Base-by-base conservation (phyloP, 441 rosid genomes). In the Syzygium malaccense region DNA sequence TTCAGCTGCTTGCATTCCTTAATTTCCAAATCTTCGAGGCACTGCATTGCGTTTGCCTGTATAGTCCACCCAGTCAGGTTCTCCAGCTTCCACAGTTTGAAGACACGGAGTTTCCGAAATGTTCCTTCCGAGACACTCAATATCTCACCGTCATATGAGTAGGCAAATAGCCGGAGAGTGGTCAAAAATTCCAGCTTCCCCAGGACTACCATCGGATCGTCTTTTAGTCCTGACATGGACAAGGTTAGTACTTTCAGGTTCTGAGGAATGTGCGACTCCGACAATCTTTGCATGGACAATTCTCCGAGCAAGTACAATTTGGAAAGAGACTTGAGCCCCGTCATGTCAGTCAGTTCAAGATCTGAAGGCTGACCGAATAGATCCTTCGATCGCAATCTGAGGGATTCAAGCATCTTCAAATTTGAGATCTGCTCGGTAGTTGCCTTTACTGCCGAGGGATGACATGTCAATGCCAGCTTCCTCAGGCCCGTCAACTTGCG, bases 391-490 rank as follows among this genome's bases (percentile, higher is more conserved):
- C 1, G 30, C 30, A 80, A 25, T n/a, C 12, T 1, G 5, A 80
- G 23, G 3, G 6, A 48, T n/a, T 14, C 17, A 5, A 83, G 86
- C 56, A 26, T 83, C 20, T 14, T 1, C 13, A 83, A 6, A 17
- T 48, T 26, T 3, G 17, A 83, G 4, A 49, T 14, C 10, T 0
- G 30, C 56, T 26, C 0, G 0, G 1, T 14, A 7, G 23, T 14
- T 8, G 2, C 6, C 10, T 0, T 3, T 7, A 0, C 20, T 3
- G 0, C 0, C 4, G 0, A 0, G 1, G 19, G 2, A 7, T 0
- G 14, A 19, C 32, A 14, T 20, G 33, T 83, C 12, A 49, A 1
- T 25, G 20, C 86, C 23, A 83, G 6, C 33, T 83, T 83, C 33
- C 12, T 49, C 4, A 49, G 12, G 55, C 55, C 55, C 14, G 11